Evolutionary conservation across 345 rosid species (phyloP), one percentile per base, ranked within the genome.

Genomic region (Populus tremula): DNA sequence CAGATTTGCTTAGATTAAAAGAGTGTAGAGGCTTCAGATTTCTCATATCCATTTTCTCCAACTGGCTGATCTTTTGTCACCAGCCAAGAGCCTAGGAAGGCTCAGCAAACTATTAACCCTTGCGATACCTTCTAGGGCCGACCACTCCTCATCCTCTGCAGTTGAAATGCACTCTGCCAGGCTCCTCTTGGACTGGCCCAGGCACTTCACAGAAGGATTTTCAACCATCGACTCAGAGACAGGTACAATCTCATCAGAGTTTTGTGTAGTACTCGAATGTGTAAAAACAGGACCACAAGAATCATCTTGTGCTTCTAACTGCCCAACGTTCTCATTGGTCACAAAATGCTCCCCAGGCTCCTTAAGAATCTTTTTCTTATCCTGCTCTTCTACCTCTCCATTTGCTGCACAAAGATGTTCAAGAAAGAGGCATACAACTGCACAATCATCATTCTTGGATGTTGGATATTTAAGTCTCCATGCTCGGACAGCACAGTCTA

Each of bases 401-500:
- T 69, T 77, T 20, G 35, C 77, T 35, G 79, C 63, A 67, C 85
- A 79, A 75, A 61, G 43, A 76, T 88, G 88, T 56, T 91, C 92
- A 76, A 93, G 85, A 86, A 90, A 95, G 81, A 95, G 96, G 81
- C 98, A 93, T 38, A 95, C 93, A 14, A 85, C 99, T 14, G 97
- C 94, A 81, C 98, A 92, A 70, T 95, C 99, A 74, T 95, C 99
- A 54, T 85, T 95, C 84, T 95, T 95, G 35, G 98, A 95, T 75
- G 93, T 92, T 77, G 99, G 99, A 84, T 93, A 95, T 82, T 95
- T 93, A 69, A 93, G 93, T 83, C 87, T 93, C 99, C 99, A 95
- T 74, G 95, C 88, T 59, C 99, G 87, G 74, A 92, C 93, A 1
- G 99, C 99, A 66, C 87, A 89, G 78, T 95, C 98, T 67, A 95